Conservation (phyloP, 768 basidiomycete genomes). For the Cubamyces lactineus region DNA sequence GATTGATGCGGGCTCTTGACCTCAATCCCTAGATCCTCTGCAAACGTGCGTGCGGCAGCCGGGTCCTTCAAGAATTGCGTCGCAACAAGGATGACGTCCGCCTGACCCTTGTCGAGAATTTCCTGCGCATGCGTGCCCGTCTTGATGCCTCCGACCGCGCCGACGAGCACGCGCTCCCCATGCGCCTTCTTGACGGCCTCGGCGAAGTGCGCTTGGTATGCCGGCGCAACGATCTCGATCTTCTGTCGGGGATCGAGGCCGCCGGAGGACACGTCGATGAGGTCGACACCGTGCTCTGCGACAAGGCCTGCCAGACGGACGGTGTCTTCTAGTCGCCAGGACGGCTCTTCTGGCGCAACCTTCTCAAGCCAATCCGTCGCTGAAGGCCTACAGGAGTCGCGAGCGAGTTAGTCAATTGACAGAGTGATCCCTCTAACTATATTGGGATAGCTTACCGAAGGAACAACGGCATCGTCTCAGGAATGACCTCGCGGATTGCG, state of each 20-base stretch:
- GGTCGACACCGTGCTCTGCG: conserved; percentile 68
- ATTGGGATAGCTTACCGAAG: conserved; percentile 47
- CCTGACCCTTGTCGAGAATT: conserved; percentile 56
- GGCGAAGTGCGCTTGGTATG: conserved; percentile 25
- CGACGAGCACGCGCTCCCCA: conserved; percentile 48
- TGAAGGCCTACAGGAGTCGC: conserved; percentile 48
- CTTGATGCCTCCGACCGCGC: conserved; percentile 61
- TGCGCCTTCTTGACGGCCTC: conserved; percentile 46
- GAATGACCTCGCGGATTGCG: conserved; percentile 59
- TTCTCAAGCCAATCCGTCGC: conserved; percentile 76
- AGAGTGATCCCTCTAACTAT: not conserved
- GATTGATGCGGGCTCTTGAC: conserved; percentile 53
- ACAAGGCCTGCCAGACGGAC: conserved; percentile 60
- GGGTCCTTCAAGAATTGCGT: conserved; percentile 59
- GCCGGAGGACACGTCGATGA: conserved; percentile 73
- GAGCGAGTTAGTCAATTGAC: not conserved
- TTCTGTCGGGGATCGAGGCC: conserved; percentile 54
- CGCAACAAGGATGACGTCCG: conserved; percentile 48
- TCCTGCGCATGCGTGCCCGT: conserved; percentile 57
- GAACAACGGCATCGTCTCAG: conserved; percentile 68
- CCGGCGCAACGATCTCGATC: conserved; percentile 37
- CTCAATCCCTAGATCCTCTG: conserved; percentile 53
- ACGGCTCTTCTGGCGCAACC: conserved; percentile 56
- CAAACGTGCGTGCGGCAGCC: conserved; percentile 46
- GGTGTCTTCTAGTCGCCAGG: conserved; percentile 74